A percentile compares a stretch with the other conserved stretches of the same genome.
Conservation (phyloP, 2,329 filamentous ascomycete genomes). For the Akanthomyces uredinophilus region DNA sequence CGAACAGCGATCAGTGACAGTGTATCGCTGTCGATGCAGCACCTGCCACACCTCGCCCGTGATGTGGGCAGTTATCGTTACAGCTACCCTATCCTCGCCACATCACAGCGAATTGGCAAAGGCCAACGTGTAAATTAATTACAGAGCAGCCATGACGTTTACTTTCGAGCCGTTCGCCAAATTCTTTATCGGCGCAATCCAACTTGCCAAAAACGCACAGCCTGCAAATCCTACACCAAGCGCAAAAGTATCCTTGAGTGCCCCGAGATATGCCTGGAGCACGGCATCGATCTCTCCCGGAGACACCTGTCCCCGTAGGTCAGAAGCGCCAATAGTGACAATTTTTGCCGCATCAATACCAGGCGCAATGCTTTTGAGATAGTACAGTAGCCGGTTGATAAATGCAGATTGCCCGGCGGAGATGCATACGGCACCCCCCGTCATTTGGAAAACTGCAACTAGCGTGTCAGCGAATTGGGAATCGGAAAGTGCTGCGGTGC, state of each 20-base stretch:
- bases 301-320: neutral
- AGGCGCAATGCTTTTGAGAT: neutral
- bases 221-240: constrained; percentile 1
- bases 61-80: neutral
- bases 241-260: neutral
- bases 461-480: neutral
- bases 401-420: constrained; percentile 3
- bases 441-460: constrained; percentile 8
- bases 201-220: constrained; percentile 8
- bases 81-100: no score
- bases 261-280: neutral
- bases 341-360: neutral
- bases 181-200: neutral
- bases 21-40: neutral
- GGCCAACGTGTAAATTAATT: neutral
- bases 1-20: no score
- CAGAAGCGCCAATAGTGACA: neutral
- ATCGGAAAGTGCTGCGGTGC: neutral
- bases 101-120: no score
- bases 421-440: neutral
- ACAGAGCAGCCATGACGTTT: neutral
- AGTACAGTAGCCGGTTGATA: neutral
- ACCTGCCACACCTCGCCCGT: neutral
- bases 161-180: neutral
- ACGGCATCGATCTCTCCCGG: neutral